A percentile compares a stretch with the other conserved stretches of the same genome.
Conservation (phyloP, 2,329 filamentous ascomycete genomes). For the Colletotrichum orbiculare region DNA sequence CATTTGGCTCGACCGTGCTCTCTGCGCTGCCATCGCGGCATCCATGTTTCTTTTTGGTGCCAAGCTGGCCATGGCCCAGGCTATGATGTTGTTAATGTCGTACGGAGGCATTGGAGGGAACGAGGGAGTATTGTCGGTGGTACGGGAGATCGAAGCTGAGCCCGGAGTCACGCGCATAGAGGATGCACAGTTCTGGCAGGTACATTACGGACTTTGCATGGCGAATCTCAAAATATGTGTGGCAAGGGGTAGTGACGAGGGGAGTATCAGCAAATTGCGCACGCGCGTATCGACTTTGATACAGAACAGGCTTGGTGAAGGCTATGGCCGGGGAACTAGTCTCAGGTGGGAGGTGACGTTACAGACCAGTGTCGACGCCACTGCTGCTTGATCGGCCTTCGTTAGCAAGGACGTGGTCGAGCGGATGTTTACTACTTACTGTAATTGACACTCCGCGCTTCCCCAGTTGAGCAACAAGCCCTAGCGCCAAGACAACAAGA, state of each 20-base stretch:
- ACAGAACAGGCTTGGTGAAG: slow-evolving; percentile 86
- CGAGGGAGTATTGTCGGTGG: slow-evolving; percentile 74
- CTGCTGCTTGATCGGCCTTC: slow-evolving; percentile 5
- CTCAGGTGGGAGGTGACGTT: slow-evolving; percentile 94
- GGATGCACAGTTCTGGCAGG: slow-evolving; percentile 97
- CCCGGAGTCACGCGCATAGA: slow-evolving; percentile 81
- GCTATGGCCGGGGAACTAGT: slow-evolving; percentile 82
- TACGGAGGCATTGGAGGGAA: slow-evolving; percentile 62
- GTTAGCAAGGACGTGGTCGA: too few species aligned
- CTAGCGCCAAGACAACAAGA: too few species aligned
- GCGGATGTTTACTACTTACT: too few species aligned
- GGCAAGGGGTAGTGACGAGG: slow-evolving; percentile 72
- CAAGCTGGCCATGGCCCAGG: slow-evolving; percentile 85
- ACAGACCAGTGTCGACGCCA: slow-evolving; percentile 69
- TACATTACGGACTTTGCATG: slow-evolving; percentile 97
- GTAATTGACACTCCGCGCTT: too few species aligned
- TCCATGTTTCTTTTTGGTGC: slow-evolving; percentile 90
- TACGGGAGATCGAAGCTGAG: slow-evolving; percentile 86
- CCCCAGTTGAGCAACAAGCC: too few species aligned
- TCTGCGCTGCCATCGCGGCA: slow-evolving; percentile 84
- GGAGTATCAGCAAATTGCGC: slow-evolving; percentile 77
- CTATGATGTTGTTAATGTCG: slow-evolving; percentile 95
- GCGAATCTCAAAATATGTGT: slow-evolving; percentile 89
- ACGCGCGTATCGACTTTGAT: slow-evolving; percentile 82
- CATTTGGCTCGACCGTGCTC: slow-evolving; percentile 82